Evolutionary conservation across 2,329 filamentous ascomycete species (phyloP).

Genomic region (Bipolaris gigantea): DNA sequence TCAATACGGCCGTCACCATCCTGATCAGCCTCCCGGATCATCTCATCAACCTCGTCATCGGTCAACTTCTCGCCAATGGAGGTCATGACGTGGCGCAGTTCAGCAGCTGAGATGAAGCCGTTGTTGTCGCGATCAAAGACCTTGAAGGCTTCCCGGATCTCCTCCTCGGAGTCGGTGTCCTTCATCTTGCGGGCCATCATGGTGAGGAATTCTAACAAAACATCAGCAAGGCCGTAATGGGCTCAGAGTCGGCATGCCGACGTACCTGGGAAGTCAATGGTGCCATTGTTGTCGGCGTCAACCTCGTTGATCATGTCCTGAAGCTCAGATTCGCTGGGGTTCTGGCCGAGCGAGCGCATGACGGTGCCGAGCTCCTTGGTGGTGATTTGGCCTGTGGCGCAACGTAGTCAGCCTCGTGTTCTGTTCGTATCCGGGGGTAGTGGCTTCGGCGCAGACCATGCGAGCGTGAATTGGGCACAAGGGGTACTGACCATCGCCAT

Average conservation of each 20-base stretch:
- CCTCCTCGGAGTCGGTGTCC: constrained; percentile 64
- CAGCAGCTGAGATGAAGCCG: constrained; percentile 65
- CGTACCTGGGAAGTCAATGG: constrained; percentile 65
- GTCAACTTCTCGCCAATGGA: constrained; percentile 66
- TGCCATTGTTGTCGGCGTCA: constrained; percentile 65
- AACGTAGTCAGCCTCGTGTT: constrained; percentile 27
- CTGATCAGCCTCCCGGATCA: constrained; percentile 67
- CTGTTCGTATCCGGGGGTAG: constrained; percentile 2
- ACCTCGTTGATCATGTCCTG: constrained; percentile 69
- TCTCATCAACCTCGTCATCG: constrained; percentile 65
- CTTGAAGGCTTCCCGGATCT: constrained; percentile 67
- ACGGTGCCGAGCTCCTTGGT: constrained; percentile 65
- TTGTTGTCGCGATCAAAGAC: constrained; percentile 69
- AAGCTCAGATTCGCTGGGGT: constrained; percentile 64
- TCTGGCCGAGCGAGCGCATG: constrained; percentile 65
- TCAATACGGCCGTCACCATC: constrained; percentile 67
- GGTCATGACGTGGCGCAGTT: constrained; percentile 65
- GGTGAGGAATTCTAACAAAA: constrained; percentile 60
- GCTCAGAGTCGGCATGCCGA: not conserved
- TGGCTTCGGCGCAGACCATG: not conserved
- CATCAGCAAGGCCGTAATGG: not conserved
- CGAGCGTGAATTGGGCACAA: not conserved
- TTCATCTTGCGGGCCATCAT: constrained; percentile 68
- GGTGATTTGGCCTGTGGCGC: constrained; percentile 60
- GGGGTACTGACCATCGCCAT: constrained; percentile 56